Conservation (phyloP, 352 stramenopile species). For the Phytopythium sindhum region DNA sequence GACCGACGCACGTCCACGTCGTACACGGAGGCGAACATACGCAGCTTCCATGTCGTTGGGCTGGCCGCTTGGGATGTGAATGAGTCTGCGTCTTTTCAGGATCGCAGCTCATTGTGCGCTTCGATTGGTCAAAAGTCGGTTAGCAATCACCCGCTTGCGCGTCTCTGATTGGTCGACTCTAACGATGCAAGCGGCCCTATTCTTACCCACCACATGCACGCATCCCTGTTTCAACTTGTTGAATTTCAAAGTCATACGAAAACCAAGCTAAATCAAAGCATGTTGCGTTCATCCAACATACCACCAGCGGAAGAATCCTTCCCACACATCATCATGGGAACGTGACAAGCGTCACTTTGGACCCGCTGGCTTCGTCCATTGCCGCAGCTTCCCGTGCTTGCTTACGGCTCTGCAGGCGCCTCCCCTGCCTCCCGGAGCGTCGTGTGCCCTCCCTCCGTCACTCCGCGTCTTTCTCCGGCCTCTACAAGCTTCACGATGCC, state of each 20-base stretch:
- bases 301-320: background rate
- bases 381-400: background rate
- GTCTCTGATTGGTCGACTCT: background rate
- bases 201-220: background rate
- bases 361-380: background rate
- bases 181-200: background rate
- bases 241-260: background rate
- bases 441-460: background rate
- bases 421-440: background rate
- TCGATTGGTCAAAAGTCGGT: background rate
- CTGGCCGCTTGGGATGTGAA: background rate
- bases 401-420: background rate
- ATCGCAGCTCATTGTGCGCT: background rate
- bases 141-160: background rate
- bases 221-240: background rate
- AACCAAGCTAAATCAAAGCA: background rate
- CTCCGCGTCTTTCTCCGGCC: background rate
- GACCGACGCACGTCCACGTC: background rate
- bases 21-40: constrained; percentile 7
- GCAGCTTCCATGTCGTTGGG: constrained; percentile 5
- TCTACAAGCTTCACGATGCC: background rate
- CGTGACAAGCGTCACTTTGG: background rate
- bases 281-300: background rate
- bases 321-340: background rate
- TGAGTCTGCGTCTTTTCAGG: constrained; percentile 7